phyloP scores from a whole-genome alignment of 352 stramenopile species.

The Globisporangium polare region DNA sequence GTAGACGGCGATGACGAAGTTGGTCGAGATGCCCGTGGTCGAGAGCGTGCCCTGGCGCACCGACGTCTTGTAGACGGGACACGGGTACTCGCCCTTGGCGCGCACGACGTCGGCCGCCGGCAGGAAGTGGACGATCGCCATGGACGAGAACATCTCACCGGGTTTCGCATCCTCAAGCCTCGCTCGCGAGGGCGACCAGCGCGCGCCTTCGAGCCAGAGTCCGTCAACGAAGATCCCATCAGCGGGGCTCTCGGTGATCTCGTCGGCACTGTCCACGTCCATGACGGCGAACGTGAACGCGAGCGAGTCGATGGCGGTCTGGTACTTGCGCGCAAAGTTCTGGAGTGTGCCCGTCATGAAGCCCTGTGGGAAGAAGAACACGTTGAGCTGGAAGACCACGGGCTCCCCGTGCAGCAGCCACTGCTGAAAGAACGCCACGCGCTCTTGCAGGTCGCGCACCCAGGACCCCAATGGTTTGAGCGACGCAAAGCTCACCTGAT shows the following conservation, averaged over 20 bases:
- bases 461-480: constrained; percentile 92
- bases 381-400: constrained; percentile 86
- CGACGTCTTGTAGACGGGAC: constrained; percentile 94
- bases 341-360: constrained; percentile 96
- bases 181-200: constrained; percentile 71
- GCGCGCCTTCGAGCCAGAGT: constrained; percentile 84
- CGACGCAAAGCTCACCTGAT: constrained; percentile 87
- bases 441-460: constrained; percentile 86
- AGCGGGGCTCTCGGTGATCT: constrained; percentile 58
- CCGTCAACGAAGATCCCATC: constrained; percentile 94
- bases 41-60: constrained; percentile 89
- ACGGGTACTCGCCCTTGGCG: constrained; percentile 73
- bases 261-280: constrained; percentile 45
- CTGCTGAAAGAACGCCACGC: constrained; percentile 89
- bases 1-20: constrained; percentile 92
- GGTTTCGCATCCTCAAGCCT: constrained; percentile 79
- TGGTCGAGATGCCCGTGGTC: constrained; percentile 93
- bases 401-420: constrained; percentile 93
- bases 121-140: constrained; percentile 90
- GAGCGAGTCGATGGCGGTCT: constrained; percentile 93
- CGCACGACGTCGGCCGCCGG: constrained; percentile 77
- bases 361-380: constrained; percentile 95
- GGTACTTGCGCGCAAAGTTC: constrained; percentile 94
- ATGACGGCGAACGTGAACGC: constrained; percentile 89
- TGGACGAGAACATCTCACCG: constrained; percentile 91